Evolutionary conservation across 179 eudicot genomes (phyloP), one percentile per base, ranked within the genome.

Genomic region (Carnegiea gigantea): DNA sequence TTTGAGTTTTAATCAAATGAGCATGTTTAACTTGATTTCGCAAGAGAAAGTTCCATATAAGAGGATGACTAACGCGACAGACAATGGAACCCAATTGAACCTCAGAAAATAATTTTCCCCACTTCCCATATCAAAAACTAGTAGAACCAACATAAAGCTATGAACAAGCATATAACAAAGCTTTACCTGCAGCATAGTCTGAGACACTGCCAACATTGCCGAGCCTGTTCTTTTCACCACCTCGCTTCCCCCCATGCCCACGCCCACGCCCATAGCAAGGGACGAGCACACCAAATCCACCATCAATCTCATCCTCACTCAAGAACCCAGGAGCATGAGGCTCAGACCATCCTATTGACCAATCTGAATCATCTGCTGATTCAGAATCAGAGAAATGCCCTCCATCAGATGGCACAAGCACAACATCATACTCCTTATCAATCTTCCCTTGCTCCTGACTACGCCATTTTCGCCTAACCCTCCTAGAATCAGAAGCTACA

Each of bases 321-420:
- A 87, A 89, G 80, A 93, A 93, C 43, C 81, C 95, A 75, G 88
- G 68, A 11, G 87, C 95, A 86, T 91, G 95, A 74, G 94, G 93
- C 87, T 93, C 97, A 65, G 90, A 89, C 97, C 97, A 93, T 51
- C 97, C 97, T 60, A 93, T 86, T 0, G 97, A 93, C 95, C 94
- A 93, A 85, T 93, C 97, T 3, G 92, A 91, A 48, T 82, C 92
- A 82, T 90, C 95, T 0, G 93, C 95, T 0, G 93, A 90, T 6
- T 91, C 97, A 53, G 89, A 89, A 53, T 90, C 97, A 40, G 97
- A 91, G 67, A 90, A 82, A 82, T 84, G 85, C 26, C 80, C 91
- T 75, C 93, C 93, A 82, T 93, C 95, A 3, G 89, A 88, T 59
- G 94, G 92, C 70, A 93, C 93, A 65, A 90, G 46, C 21, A 91